Conservation (phyloP, 1,284 basidiomycete species). For the Butyriboletus appendiculatus region DNA sequence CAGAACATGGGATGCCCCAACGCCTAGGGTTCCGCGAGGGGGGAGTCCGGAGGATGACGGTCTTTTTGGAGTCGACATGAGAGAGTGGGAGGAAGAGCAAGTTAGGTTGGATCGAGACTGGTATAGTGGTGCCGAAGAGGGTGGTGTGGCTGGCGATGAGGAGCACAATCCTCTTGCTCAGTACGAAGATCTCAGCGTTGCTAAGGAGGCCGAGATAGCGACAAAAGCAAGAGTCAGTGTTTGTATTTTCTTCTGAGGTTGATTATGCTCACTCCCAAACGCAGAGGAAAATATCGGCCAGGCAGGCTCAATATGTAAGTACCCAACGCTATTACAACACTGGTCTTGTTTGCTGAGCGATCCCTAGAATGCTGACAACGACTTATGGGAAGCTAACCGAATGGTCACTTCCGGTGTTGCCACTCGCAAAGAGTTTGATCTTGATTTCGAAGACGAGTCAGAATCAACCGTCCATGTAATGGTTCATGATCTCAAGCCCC, state of each 20-base stretch:
- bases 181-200: conserved; percentile 78
- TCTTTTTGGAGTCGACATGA: conserved; percentile 58
- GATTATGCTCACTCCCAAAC: conserved; percentile 5
- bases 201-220: conserved; percentile 79
- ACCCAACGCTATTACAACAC: not conserved
- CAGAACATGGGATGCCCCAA: conserved; percentile 84
- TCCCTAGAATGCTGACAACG: conserved; percentile 90
- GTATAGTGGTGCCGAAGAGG: conserved; percentile 91
- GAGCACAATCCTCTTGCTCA: conserved; percentile 93
- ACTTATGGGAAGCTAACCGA: conserved; percentile 97
- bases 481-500: conserved; percentile 96
- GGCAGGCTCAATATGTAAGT: conserved; percentile 91
- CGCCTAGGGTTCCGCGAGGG: conserved; percentile 67
- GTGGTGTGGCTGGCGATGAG: conserved; percentile 82
- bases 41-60: conserved; percentile 65
- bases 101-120: conserved; percentile 88
- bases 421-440: conserved; percentile 81
- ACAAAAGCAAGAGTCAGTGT: conserved; percentile 69
- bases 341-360: not conserved
- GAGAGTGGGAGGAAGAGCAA: conserved; percentile 97
- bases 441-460: conserved; percentile 91
- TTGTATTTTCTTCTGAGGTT: not conserved
- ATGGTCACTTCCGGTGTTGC: conserved; percentile 96
- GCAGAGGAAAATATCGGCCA: conserved; percentile 84
- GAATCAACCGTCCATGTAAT: conserved; percentile 97